Conservation (phyloP, 2,329 filamentous ascomycete species). For the Penicillium griseofulvum region DNA sequence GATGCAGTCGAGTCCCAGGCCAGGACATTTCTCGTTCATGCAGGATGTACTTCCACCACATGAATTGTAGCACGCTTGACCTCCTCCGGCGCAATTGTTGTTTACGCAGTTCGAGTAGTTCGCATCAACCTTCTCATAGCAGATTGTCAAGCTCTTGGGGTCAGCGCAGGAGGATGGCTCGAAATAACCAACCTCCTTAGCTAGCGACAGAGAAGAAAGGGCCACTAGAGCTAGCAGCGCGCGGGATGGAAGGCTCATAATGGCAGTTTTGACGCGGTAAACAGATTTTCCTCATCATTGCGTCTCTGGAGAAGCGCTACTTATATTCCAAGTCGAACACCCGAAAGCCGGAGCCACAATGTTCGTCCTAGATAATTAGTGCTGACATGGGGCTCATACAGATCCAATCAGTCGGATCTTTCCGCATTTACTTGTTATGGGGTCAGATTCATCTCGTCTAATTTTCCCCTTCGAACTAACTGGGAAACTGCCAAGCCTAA, state of each 20-base stretch:
- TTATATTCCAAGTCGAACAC: background rate
- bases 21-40: constrained; percentile 9
- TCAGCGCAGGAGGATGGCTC: constrained; percentile 12
- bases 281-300: background rate
- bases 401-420: too few relatives aligned
- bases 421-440: background rate
- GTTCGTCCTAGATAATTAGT: background rate
- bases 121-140: constrained; percentile 9
- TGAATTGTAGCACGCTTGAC: constrained; percentile 3
- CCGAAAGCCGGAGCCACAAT: background rate
- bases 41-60: constrained; percentile 11
- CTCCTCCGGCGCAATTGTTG: constrained; percentile 12
- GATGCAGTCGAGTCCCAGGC: constrained; percentile 14
- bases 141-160: constrained; percentile 9
- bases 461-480: background rate
- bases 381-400: background rate
- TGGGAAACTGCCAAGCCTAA: background rate
- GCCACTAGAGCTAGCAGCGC: background rate
- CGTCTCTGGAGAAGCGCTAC: too few relatives aligned
- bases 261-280: background rate
- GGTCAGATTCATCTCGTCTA: background rate
- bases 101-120: constrained; percentile 13
- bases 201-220: background rate
- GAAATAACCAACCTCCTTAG: constrained; percentile 9
- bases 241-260: background rate